These are phyloP conservation scores for Tuber magnatum DNA, from an alignment of 495 filamentous ascomycete genomes.

Conservation along the genomic window DNA sequence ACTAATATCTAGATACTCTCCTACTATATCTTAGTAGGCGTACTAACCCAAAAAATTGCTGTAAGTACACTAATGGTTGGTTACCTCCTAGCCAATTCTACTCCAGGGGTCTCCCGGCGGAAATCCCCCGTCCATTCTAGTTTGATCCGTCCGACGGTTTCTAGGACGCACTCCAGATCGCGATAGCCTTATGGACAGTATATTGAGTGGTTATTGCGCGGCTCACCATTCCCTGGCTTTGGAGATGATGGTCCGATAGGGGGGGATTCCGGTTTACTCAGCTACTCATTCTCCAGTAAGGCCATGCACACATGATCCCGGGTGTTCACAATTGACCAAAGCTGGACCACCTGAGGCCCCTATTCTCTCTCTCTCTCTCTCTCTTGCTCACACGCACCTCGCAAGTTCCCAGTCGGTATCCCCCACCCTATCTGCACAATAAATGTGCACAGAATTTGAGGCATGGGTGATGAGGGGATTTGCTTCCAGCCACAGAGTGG, in stretches of 20 bases:
- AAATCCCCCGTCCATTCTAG: background rate
- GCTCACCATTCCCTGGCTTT: background rate
- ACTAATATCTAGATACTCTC: background rate
- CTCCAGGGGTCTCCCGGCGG: background rate
- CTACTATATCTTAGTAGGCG: background rate
- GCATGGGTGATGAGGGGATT: background rate
- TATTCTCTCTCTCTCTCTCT: background rate
- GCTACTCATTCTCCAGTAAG: background rate
- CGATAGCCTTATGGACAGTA: background rate
- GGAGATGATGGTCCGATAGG: background rate
- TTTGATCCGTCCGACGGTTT: background rate
- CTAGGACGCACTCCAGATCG: background rate
- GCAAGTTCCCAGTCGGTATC: background rate
- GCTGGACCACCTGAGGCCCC: background rate
- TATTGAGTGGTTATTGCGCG: background rate
- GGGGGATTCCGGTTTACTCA: background rate
- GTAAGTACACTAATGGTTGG: background rate
- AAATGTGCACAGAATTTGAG: background rate
- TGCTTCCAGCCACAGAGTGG: background rate
- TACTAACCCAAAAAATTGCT: background rate
- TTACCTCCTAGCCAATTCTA: background rate
- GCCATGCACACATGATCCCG: background rate
- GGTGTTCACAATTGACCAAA: background rate
- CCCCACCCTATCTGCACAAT: background rate
- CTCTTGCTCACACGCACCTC: background rate